Evolutionary conservation across 495 filamentous ascomycete genomes (phyloP).

Genomic region (Penicillium daleae): DNA sequence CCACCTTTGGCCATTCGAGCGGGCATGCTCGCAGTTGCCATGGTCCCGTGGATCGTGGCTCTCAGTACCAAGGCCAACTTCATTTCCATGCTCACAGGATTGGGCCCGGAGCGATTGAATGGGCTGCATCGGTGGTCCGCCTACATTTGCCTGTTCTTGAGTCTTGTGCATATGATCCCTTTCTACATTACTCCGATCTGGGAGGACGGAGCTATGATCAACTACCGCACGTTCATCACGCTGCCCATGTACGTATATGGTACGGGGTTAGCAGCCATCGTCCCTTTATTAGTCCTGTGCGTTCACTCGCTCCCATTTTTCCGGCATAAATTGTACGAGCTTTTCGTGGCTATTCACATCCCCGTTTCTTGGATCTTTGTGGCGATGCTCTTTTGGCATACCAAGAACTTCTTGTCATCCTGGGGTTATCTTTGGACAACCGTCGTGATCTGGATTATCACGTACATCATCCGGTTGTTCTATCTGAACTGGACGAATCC

Average conservation of each 20-base stretch:
- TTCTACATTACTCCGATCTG: constrained; percentile 89
- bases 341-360: constrained; percentile 81
- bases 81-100: constrained; percentile 82
- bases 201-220: constrained; percentile 69
- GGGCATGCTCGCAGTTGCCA: constrained; percentile 91
- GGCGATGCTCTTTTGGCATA: constrained; percentile 93
- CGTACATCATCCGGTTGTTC: constrained; percentile 65
- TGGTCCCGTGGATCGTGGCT: constrained; percentile 92
- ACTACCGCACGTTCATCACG: constrained; percentile 68
- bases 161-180: constrained; percentile 80
- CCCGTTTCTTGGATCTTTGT: constrained; percentile 81
- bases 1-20: constrained; percentile 87
- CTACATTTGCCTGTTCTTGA: constrained; percentile 84
- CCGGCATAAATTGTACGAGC: constrained; percentile 71
- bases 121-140: constrained; percentile 91
- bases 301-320: constrained; percentile 77
- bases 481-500: constrained; percentile 90
- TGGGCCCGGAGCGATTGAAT: constrained; percentile 90
- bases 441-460: constrained; percentile 73
- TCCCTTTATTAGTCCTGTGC: constrained; percentile 79
- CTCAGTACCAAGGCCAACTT: constrained; percentile 91
- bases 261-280: constrained; percentile 84
- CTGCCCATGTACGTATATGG: constrained; percentile 73
- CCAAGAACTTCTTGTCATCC: constrained; percentile 85
- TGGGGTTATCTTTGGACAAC: constrained; percentile 91